A percentile compares a stretch with the other conserved stretches of the same genome.
These are phyloP conservation scores for Apophysomyces elegans DNA, from an alignment of 371 early-diverging fungal species.

Conservation along the genomic window DNA sequence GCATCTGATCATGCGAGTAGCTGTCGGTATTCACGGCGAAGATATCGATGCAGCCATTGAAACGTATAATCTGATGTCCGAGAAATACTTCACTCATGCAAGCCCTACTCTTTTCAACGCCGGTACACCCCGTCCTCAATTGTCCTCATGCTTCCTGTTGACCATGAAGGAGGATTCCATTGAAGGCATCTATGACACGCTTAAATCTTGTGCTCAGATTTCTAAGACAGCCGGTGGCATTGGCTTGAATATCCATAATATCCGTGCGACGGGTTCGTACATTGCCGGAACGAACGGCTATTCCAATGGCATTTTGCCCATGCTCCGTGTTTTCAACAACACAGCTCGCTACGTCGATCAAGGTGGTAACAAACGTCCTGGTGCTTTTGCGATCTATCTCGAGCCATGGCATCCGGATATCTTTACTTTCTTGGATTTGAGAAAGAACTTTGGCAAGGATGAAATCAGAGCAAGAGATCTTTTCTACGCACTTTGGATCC, in stretches of 20 bases:
- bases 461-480: conserved; percentile 94
- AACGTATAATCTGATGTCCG: conserved; percentile 91
- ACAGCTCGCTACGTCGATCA: conserved; percentile 96
- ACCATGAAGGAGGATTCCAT: conserved; percentile 92
- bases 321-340: conserved; percentile 94
- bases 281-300: conserved; percentile 94
- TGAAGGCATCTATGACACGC: conserved; percentile 95
- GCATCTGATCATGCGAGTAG: conserved; percentile 96
- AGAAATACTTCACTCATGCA: conserved; percentile 93
- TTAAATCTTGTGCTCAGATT: conserved; percentile 92
- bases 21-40: conserved; percentile 90
- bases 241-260: conserved; percentile 91
- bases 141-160: conserved; percentile 93
- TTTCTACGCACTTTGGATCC: conserved; percentile 95
- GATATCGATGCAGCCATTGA: conserved; percentile 89
- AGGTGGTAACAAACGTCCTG: conserved; percentile 96
- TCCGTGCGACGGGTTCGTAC: conserved; percentile 86
- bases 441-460: conserved; percentile 96
- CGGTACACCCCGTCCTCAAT: conserved; percentile 90
- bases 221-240: conserved; percentile 96
- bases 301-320: conserved; percentile 94
- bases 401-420: conserved; percentile 98
- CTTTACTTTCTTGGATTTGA: conserved; percentile 91
- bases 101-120: conserved; percentile 97
- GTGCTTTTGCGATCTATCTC: conserved; percentile 95